Percentiles rank a stretch among this genome's conserved stretches.
Conservation (phyloP, 257 asterid species). For the Nicotiana noctiflora region DNA sequence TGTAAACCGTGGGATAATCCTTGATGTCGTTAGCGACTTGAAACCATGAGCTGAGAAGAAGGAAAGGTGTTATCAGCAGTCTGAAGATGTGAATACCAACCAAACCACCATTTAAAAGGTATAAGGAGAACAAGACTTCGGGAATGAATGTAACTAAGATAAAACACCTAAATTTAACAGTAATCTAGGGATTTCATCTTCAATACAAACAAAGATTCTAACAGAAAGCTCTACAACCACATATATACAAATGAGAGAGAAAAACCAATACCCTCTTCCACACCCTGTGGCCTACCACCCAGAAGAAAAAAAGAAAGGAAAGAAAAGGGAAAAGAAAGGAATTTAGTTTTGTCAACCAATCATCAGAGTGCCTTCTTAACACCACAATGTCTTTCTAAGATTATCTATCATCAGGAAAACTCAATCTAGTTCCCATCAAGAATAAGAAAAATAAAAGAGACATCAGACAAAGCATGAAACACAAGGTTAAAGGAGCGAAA, state of each 20-base stretch:
- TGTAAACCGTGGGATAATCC: constrained; percentile 80
- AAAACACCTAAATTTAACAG: background rate
- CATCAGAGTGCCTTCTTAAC: background rate
- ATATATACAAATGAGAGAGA: background rate
- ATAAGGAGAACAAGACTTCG: background rate
- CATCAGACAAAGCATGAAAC: background rate
- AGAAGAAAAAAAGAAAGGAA: background rate
- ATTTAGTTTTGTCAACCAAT: background rate
- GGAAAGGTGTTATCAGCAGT: constrained; percentile 1
- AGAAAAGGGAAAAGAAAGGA: background rate
- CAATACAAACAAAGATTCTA: background rate
- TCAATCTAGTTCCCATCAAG: background rate
- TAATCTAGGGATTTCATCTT: background rate
- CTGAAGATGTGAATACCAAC: background rate
- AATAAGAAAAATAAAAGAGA: background rate
- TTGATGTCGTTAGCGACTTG: constrained; percentile 93
- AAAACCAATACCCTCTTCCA: background rate
- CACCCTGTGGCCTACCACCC: background rate
- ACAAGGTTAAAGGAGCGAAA: background rate
- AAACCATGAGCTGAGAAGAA: constrained; percentile 88
- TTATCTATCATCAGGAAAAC: background rate
- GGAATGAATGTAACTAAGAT: background rate
- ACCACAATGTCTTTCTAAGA: background rate
- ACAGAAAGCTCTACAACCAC: background rate
- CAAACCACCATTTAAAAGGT: background rate